A percentile compares a stretch with the other conserved stretches of the same genome.
Evolutionary conservation across 2,329 filamentous ascomycete species (phyloP).

Genomic region (Penicillium sp.): DNA sequence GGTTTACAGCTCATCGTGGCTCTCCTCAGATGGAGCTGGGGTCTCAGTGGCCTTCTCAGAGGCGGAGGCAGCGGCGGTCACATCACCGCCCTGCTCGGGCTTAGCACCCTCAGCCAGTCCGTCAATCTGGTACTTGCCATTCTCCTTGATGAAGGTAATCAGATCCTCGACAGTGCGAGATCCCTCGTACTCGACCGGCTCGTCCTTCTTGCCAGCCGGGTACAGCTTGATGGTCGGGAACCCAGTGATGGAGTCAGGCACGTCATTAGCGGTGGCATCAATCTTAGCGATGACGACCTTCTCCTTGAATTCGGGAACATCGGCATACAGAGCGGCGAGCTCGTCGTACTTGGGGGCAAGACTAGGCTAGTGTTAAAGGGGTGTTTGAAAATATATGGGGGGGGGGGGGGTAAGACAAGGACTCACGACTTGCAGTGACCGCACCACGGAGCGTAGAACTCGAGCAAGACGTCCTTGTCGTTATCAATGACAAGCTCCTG

Average conservation of each 20-base stretch:
- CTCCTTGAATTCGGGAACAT: constrained; percentile 50
- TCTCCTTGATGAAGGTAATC: constrained; percentile 88
- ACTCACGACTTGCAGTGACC: constrained; percentile 67
- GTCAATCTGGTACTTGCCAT: constrained; percentile 83
- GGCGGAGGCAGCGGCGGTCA: constrained; percentile 17
- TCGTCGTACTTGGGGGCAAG: constrained; percentile 69
- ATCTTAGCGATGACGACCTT: constrained; percentile 80
- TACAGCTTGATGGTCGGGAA: constrained; percentile 99
- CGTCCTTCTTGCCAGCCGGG: constrained; percentile 83
- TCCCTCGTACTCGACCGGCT: constrained; percentile 83
- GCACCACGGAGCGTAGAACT: constrained; percentile 94
- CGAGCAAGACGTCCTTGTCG: constrained; percentile 92
- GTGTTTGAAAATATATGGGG: neutral
- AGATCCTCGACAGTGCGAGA: constrained; percentile 89
- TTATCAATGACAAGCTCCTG: constrained; percentile 87
- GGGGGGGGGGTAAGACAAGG: neutral
- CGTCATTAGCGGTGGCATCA: constrained; percentile 92
- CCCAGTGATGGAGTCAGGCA: constrained; percentile 92
- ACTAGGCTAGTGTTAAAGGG: constrained; percentile 28
- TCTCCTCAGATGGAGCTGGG: constrained; percentile 26
- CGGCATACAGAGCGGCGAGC: constrained; percentile 58
- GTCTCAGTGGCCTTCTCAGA: constrained; percentile 23
- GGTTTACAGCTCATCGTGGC: constrained; percentile 43
- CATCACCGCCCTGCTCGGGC: constrained; percentile 48
- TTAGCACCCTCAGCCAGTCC: constrained; percentile 59